These are phyloP conservation scores for Oryza punctata DNA, from an alignment of 176 grass and related monocot species.

Conservation along the genomic window DNA sequence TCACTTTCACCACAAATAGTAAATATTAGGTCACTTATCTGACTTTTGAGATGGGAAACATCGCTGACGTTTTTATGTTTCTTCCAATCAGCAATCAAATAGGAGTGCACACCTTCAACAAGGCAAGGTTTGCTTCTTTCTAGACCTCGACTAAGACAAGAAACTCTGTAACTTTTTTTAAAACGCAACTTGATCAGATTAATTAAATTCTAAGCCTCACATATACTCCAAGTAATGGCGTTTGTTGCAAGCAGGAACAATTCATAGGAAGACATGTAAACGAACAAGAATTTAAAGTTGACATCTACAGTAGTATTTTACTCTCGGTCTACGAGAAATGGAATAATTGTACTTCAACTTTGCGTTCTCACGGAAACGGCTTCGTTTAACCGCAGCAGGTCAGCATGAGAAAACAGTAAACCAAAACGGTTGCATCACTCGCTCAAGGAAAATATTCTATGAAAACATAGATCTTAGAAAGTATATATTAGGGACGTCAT, in stretches of 20 bases:
- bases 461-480: background rate
- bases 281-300: slow-evolving; percentile 17
- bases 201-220: background rate
- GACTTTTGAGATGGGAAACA: background rate
- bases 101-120: background rate
- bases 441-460: too few relatives aligned
- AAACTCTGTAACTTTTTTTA: background rate
- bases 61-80: background rate
- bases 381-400: slow-evolving; percentile 4
- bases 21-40: background rate
- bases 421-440: background rate
- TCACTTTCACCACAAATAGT: background rate
- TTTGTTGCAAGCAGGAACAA: slow-evolving; percentile 14
- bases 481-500: background rate
- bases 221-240: slow-evolving; percentile 10
- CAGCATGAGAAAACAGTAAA: background rate
- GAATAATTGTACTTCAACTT: slow-evolving; percentile 14
- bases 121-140: slow-evolving; percentile 26
- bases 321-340: background rate
- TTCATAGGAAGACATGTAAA: slow-evolving; percentile 25
- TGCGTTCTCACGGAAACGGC: slow-evolving; percentile 7
- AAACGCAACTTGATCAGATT: background rate
- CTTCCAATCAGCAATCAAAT: background rate
- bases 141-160: background rate
- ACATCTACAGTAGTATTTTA: background rate